Conservation (phyloP, 2,329 filamentous ascomycete genomes). For the Tolypocladium guangdongense region DNA sequence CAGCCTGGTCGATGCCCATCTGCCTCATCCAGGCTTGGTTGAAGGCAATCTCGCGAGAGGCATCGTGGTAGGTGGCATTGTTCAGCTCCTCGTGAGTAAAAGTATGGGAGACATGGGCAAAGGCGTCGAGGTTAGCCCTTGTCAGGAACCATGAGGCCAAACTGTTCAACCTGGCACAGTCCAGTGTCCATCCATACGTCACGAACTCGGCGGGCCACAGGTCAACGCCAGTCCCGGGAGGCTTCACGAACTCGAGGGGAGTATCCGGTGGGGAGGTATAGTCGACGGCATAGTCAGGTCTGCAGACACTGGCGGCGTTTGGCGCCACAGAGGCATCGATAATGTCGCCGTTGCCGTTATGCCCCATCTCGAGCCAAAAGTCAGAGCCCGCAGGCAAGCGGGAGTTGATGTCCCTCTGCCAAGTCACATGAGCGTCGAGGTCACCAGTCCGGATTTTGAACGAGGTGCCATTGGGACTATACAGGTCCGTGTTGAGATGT, state of each 20-base stretch:
- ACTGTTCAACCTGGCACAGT: constrained; percentile 37
- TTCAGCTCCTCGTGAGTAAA: constrained; percentile 49
- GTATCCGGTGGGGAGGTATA: constrained; percentile 33
- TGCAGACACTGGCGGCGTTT: constrained; percentile 32
- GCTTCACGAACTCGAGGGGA: constrained; percentile 32
- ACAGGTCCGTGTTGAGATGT: constrained; percentile 41
- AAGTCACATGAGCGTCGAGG: constrained; percentile 32
- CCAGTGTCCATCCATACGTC: constrained; percentile 38
- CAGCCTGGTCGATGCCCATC: constrained; percentile 34
- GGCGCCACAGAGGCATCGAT: constrained; percentile 36
- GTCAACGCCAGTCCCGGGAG: constrained; percentile 36
- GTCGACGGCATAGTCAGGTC: constrained; percentile 27
- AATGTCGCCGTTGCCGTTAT: constrained; percentile 38
- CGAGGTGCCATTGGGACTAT: constrained; percentile 31
- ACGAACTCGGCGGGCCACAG: constrained; percentile 38
- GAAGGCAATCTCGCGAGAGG: constrained; percentile 45
- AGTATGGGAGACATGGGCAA: constrained; percentile 50
- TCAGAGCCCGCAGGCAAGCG: constrained; percentile 39
- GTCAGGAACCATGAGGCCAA: constrained; percentile 43
- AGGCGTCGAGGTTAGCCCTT: constrained; percentile 36
- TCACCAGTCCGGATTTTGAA: constrained; percentile 40
- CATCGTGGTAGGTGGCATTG: constrained; percentile 48
- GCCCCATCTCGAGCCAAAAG: constrained; percentile 42
- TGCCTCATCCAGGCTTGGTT: constrained; percentile 49
- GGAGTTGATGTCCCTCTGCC: constrained; percentile 28